Evolutionary conservation across 2,329 filamentous ascomycete species (phyloP).

Genomic region (Fusarium sp.): DNA sequence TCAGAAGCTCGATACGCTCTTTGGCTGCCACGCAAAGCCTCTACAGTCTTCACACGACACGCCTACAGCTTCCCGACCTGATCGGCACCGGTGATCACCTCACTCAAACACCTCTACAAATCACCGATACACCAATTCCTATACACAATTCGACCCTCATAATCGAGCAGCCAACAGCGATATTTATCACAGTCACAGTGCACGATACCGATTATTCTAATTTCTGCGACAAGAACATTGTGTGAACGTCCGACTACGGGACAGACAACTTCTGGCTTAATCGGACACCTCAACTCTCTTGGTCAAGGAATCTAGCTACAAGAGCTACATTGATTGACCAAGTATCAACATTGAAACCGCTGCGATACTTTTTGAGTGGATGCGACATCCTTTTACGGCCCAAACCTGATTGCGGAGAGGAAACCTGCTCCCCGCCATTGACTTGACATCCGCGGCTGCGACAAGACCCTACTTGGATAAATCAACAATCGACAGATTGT

Average conservation of each 20-base stretch:
- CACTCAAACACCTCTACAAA: neutral
- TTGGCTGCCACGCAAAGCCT: neutral
- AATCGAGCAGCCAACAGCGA: neutral
- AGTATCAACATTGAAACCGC: neutral
- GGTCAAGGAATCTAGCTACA: conserved; percentile 1
- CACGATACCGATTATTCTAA: neutral
- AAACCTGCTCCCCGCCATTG: conserved; percentile 15
- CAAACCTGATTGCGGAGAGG: conserved; percentile 29
- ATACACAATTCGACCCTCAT: neutral
- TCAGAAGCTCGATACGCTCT: neutral
- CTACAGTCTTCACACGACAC: neutral
- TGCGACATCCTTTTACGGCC: conserved; percentile 7
- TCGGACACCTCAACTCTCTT: neutral
- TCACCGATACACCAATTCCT: neutral
- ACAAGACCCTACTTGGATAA: neutral
- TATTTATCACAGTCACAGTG: neutral
- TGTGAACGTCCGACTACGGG: neutral
- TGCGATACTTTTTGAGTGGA: conserved; percentile 15
- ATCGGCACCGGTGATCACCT: neutral
- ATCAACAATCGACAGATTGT: neutral
- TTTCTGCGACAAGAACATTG: neutral
- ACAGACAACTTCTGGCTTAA: neutral
- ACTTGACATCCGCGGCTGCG: conserved; percentile 7
- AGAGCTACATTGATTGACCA: neutral
- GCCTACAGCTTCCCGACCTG: neutral